Evolutionary conservation across 2,329 filamentous ascomycete species (phyloP).

Genomic region (Incumbomyces lentus): DNA sequence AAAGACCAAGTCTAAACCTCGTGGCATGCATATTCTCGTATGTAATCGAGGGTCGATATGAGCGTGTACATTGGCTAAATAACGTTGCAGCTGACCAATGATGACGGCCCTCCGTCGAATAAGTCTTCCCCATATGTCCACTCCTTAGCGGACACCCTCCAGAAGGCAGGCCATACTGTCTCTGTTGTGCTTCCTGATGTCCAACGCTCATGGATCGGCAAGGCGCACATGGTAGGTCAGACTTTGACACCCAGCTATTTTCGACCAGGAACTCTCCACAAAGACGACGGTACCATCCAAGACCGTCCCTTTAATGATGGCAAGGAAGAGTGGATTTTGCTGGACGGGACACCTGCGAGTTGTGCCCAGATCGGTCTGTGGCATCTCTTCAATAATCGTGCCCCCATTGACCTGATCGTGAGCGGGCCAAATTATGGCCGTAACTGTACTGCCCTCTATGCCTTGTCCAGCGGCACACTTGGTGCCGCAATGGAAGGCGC

Average conservation of each 20-base stretch:
- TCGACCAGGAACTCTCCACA: constrained; percentile 51
- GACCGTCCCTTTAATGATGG: constrained; percentile 43
- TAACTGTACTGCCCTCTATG: constrained; percentile 72
- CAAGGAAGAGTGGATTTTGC: constrained; percentile 68
- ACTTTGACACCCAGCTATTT: constrained; percentile 78
- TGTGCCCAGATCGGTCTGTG: constrained; percentile 75
- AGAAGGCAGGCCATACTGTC: constrained; percentile 69
- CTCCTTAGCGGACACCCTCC: constrained; percentile 57
- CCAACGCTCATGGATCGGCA: constrained; percentile 96
- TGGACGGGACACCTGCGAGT: constrained; percentile 70
- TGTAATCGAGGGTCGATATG: constrained; percentile 17
- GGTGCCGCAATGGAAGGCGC: constrained; percentile 70
- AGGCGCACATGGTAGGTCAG: constrained; percentile 90
- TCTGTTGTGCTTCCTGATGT: constrained; percentile 84
- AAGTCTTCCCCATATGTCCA: constrained; percentile 73
- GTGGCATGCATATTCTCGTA: constrained; percentile 47
- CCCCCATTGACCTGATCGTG: constrained; percentile 65
- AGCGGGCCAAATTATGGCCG: constrained; percentile 75
- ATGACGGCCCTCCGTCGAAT: constrained; percentile 69
- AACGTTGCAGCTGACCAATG: constrained; percentile 46
- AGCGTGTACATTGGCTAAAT: constrained; percentile 4
- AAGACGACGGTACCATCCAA: constrained; percentile 59
- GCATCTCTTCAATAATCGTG: constrained; percentile 64
- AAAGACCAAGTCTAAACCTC: constrained; percentile 1
- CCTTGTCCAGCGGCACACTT: constrained; percentile 65